Evolutionary conservation across 805 yeast species (phyloP).

Genomic region (Candida andamanensis): DNA sequence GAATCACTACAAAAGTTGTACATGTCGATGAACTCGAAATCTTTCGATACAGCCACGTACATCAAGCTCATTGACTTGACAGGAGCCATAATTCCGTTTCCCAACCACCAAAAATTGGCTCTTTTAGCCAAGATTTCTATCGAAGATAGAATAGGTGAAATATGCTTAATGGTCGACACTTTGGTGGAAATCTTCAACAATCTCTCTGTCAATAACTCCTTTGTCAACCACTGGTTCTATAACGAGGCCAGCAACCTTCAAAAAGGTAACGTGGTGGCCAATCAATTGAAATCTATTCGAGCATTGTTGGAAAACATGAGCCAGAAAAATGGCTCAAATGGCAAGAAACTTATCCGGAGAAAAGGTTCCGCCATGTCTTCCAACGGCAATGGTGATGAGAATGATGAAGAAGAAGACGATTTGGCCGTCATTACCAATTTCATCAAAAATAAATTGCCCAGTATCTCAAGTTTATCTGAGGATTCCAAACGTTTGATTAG

Average conservation of each 20-base stretch:
- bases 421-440: slow-evolving; percentile 32
- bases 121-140: slow-evolving; percentile 31
- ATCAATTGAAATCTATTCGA: slow-evolving; percentile 49
- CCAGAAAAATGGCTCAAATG: slow-evolving; percentile 9
- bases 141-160: slow-evolving; percentile 26
- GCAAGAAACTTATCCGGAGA: slow-evolving; percentile 15
- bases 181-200: slow-evolving; percentile 35
- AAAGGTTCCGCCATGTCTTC: slow-evolving; percentile 29
- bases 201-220: slow-evolving; percentile 25
- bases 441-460: slow-evolving; percentile 32
- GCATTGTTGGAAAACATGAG: slow-evolving; percentile 45
- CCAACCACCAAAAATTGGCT: slow-evolving; percentile 36
- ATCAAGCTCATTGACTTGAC: slow-evolving; percentile 40
- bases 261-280: slow-evolving; percentile 51
- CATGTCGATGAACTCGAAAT: slow-evolving; percentile 17
- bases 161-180: slow-evolving; percentile 25
- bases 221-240: slow-evolving; percentile 42
- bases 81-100: slow-evolving; percentile 48
- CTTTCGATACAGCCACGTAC: slow-evolving; percentile 21
- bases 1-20: slow-evolving; percentile 32
- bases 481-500: slow-evolving; percentile 37
- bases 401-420: slow-evolving; percentile 43
- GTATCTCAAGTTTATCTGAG: slow-evolving; percentile 25
- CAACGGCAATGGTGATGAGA: slow-evolving; percentile 41
- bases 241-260: slow-evolving; percentile 48